phyloP scores from a whole-genome alignment of 1,139 yeast species.

The Sugiyamaella japonica region DNA sequence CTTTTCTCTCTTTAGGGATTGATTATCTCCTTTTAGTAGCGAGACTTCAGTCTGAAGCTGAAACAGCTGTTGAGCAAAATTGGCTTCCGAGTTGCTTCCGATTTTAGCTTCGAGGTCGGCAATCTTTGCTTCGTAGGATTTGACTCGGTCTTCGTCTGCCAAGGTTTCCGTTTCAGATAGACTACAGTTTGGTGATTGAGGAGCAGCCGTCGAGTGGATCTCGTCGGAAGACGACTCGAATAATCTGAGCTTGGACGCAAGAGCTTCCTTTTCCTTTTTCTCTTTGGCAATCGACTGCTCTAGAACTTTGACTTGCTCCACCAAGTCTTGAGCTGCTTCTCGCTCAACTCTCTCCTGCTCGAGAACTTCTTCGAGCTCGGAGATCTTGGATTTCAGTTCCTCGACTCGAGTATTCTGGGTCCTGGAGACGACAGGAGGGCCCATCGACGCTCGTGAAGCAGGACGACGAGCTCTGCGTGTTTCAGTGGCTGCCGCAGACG shows the following conservation, averaged over 20 bases:
- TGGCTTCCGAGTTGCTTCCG: conserved; percentile 13
- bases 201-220: not conserved
- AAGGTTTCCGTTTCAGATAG: conserved; percentile 23
- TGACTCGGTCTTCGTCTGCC: conserved; percentile 19
- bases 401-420: conserved; percentile 30
- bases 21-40: conserved; percentile 29
- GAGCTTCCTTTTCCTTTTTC: conserved; percentile 28
- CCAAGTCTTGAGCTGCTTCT: conserved; percentile 28
- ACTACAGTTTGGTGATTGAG: conserved; percentile 17
- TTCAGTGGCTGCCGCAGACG: conserved; percentile 7
- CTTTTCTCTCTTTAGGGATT: conserved; percentile 27
- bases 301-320: conserved; percentile 31
- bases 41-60: conserved; percentile 32
- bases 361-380: conserved; percentile 37
- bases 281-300: conserved; percentile 31
- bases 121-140: conserved; percentile 25
- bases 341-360: conserved; percentile 34
- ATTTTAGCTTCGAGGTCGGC: conserved; percentile 26
- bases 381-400: conserved; percentile 36
- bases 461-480: conserved; percentile 23
- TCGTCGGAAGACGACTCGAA: not conserved
- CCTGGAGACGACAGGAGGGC: conserved; percentile 17
- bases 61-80: conserved; percentile 21
- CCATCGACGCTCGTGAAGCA: conserved; percentile 22
- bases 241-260: conserved; percentile 21